Evolutionary conservation across 23 red algal genomes (phyloP).

Genomic region (Gracilaria domingensis): DNA sequence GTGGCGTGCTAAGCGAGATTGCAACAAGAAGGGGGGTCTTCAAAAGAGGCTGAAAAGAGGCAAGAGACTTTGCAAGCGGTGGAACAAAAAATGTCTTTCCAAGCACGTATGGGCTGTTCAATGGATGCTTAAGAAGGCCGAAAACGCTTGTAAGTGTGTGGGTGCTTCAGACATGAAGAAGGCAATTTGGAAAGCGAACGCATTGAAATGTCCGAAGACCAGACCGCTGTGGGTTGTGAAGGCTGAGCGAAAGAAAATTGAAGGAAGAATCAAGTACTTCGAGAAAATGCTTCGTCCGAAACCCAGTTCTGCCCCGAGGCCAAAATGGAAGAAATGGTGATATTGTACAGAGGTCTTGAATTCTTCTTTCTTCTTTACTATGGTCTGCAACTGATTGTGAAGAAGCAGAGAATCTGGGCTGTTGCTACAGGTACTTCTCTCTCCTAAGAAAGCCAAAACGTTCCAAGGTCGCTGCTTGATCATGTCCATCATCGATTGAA

Average conservation of each 20-base stretch:
- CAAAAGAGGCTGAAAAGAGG: background rate
- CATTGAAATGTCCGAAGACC: background rate
- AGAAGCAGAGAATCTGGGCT: no score
- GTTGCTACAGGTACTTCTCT: no score
- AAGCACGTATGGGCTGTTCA: constrained; percentile 12
- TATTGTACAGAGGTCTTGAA: background rate
- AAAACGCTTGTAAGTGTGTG: background rate
- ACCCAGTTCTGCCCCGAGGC: constrained; percentile 14
- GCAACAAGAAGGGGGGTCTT: constrained; percentile 7
- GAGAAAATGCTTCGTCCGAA: constrained; percentile 7
- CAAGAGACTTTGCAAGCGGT: background rate
- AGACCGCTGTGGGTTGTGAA: background rate
- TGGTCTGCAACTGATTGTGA: no score
- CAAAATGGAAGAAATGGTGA: background rate
- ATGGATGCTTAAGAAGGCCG: constrained; percentile 10
- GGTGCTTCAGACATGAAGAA: background rate
- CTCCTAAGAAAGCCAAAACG: no score
- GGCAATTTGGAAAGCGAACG: background rate
- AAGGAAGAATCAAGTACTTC: constrained; percentile 1
- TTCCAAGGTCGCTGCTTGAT: no score
- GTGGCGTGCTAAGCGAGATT: background rate
- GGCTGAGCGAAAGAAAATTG: background rate
- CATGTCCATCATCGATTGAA: no score
- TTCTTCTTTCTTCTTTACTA: no score
- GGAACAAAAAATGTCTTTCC: constrained; percentile 6